phyloP scores from a whole-genome alignment of 805 yeast species.

The Candida broadrunensis region DNA sequence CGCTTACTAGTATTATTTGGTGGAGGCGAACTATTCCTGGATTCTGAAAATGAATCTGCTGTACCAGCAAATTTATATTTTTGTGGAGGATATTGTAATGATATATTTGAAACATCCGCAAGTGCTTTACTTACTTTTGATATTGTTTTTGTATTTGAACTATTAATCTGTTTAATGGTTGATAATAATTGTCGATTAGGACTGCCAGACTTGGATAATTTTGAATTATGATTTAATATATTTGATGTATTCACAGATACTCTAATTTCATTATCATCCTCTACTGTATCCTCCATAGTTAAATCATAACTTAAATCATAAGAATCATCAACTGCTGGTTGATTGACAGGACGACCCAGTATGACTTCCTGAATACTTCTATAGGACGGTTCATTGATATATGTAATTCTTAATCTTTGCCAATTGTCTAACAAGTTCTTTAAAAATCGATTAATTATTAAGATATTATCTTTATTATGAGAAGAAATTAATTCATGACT shows the following conservation, averaged over 20 bases:
- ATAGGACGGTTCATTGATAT: not conserved
- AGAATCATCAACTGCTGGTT: conserved; percentile 16
- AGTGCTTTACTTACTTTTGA: conserved; percentile 6
- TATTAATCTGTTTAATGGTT: not conserved
- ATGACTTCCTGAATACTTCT: conserved; percentile 14
- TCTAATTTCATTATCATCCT: conserved; percentile 13
- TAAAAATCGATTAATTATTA: conserved; percentile 53
- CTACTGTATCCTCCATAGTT: conserved; percentile 24
- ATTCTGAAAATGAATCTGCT: conserved; percentile 1
- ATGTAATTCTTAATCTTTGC: conserved; percentile 25
- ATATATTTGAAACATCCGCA: conserved; percentile 20
- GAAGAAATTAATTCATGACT: conserved; percentile 45
- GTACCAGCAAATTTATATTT: conserved; percentile 23
- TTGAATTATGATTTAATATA: conserved; percentile 8
- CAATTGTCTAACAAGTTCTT: conserved; percentile 53
- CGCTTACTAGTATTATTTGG: conserved; percentile 12
- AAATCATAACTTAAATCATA: conserved; percentile 33
- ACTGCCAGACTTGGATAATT: not conserved
- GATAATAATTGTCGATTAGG: not conserved
- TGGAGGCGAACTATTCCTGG: not conserved
- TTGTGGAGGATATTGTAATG: conserved; percentile 36
- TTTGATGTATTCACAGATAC: conserved; percentile 13
- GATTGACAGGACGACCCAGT: conserved; percentile 9
- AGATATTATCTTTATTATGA: conserved; percentile 43
- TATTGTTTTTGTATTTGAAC: not conserved